Evolutionary conservation across 306 rosid species (phyloP).

Genomic region (Malus domestica): ASM211411v1 NC_041796.1:30494001-30494500

Average conservation of each 20-base stretch:
- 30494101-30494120: slow-evolving; percentile 79
- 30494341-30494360: background rate
- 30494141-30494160: slow-evolving; percentile 84
- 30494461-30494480: background rate
- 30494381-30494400: background rate
- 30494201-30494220: background rate
- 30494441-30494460: background rate
- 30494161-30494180: slow-evolving; percentile 86
- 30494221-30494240: background rate
- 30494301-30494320: background rate
- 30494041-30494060: too few species aligned
- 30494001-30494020: too few species aligned
- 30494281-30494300: background rate
- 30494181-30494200: slow-evolving; percentile 45
- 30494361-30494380: background rate
- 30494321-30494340: background rate
- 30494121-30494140: slow-evolving; percentile 99
- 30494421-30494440: background rate
- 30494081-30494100: slow-evolving; percentile 45
- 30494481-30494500: background rate
- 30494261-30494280: background rate
- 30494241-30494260: background rate
- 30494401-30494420: too few species aligned
- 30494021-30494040: too few species aligned
- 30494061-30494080: background rate